These are phyloP conservation scores for Apiospora arundinis DNA, from an alignment of 2,329 filamentous ascomycete genomes.

Conservation along the genomic window DNA sequence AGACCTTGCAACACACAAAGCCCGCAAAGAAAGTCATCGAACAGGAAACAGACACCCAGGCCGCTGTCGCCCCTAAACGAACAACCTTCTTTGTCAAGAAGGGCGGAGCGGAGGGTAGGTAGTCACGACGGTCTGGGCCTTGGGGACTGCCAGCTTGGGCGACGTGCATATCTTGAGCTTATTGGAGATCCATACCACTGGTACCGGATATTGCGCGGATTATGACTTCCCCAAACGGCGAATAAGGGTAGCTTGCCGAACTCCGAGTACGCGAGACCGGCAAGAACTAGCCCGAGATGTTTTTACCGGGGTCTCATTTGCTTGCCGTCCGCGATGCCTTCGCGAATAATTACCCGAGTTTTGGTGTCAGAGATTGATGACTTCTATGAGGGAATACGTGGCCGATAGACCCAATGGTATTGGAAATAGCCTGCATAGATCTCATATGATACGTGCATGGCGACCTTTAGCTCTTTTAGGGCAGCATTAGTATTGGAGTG, in stretches of 20 bases:
- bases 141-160: not conserved
- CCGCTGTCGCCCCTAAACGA: not conserved
- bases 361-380: not conserved
- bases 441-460: not conserved
- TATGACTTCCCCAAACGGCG: not conserved
- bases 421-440: not conserved
- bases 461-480: not conserved
- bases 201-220: not conserved
- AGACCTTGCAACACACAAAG: not conserved
- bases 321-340: not conserved
- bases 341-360: not conserved
- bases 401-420: no score
- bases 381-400: not conserved
- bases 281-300: not conserved
- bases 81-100: not conserved
- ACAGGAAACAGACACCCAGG: not conserved
- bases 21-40: no score
- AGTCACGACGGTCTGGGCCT: not conserved
- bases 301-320: not conserved
- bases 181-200: not conserved
- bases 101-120: not conserved
- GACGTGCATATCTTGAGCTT: not conserved
- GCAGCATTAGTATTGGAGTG: not conserved
- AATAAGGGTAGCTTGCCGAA: not conserved
- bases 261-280: not conserved